Evolutionary conservation across 768 basidiomycete species (phyloP).

Genomic region (Mycena galericulata): DNA sequence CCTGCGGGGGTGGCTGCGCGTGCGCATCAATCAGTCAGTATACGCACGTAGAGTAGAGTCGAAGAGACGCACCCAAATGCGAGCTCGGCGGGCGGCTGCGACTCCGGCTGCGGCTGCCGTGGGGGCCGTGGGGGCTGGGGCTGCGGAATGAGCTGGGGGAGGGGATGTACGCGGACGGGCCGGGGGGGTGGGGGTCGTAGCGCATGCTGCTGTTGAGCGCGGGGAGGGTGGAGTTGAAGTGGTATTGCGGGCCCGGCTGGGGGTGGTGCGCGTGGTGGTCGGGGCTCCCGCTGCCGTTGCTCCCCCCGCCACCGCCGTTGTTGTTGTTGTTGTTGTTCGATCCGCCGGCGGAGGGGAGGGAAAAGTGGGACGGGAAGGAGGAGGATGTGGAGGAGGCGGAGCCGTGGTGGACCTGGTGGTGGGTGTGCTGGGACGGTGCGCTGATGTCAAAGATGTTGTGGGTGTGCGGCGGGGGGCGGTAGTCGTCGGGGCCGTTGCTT

Average conservation of each 20-base stretch:
- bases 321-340: slow-evolving; percentile 20
- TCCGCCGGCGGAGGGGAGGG: slow-evolving; percentile 24
- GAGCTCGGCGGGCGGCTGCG: slow-evolving; percentile 35
- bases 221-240: slow-evolving; percentile 64
- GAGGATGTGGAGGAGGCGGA: slow-evolving; percentile 44
- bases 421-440: slow-evolving; percentile 50
- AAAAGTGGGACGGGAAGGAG: slow-evolving; percentile 45
- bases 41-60: no score
- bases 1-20: slow-evolving; percentile 38
- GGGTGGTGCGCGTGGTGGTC: slow-evolving; percentile 22
- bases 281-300: slow-evolving; percentile 10
- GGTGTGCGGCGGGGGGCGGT: slow-evolving; percentile 50
- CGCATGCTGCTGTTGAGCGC: slow-evolving; percentile 65
- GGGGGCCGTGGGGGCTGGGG: slow-evolving; percentile 39
- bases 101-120: slow-evolving; percentile 50
- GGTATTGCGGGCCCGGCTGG: slow-evolving; percentile 43
- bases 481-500: slow-evolving; percentile 37
- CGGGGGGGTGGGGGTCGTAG: slow-evolving; percentile 60
- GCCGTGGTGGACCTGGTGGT: slow-evolving; percentile 39
- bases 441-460: slow-evolving; percentile 59
- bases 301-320: neutral
- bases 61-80: slow-evolving; percentile 13
- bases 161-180: slow-evolving; percentile 32
- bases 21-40: slow-evolving; percentile 12
- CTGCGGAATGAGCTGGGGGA: slow-evolving; percentile 45